Base-by-base conservation (phyloP, 2,329 filamentous ascomycete species). In the Aspergillus sp. region DNA sequence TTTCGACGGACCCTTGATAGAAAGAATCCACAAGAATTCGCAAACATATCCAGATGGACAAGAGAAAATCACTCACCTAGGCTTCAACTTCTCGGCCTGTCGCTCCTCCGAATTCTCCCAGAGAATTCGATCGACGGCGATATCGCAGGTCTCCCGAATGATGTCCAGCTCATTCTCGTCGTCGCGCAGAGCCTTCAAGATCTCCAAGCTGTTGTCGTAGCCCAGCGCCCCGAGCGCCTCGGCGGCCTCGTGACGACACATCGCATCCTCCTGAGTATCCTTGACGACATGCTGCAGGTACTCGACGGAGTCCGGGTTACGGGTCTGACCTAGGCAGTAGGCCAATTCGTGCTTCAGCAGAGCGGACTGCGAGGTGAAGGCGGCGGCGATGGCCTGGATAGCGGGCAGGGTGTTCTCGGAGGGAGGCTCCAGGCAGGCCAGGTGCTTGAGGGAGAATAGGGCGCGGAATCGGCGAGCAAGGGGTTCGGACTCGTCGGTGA, bases 201-300 rank as follows among this genome's bases (percentile, higher is more conserved):
- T 77, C 2, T 87, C 86, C 72, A 99, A 75, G 71, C 91, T 93
- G 4, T 84, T 84, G 31, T 82, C 78, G 72, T 94, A 87, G 4
- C 91, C 92, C 62, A 99, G 80, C 11, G 95, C 95, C 12, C 92
- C 95, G 14, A 99, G 83, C 2, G 95, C 95, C 81, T 99, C 95
- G 2, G 94, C 95, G 16, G 95, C 94, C 80, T 99, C 95, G 71
- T 99, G 95, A 67, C 95, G 85, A 77, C 92, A 96, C 93, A 99
- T 99, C 42, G 90, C 78, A 80, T 98, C 93, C 77, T 98, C 92
- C n/a, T 86, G 73, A 63, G 87, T 79, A 75, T 98, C 86, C 65
- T 90, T 84, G 58, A 98, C 81, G 14, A 96, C 91, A 12, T 82
- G 78, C 59, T 88, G 85, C 66, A 99, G 81, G 63, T 87, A 89